Evolutionary conservation across 768 basidiomycete species (phyloP).

Genomic region (Lactarius pseudohatsudake): DNA sequence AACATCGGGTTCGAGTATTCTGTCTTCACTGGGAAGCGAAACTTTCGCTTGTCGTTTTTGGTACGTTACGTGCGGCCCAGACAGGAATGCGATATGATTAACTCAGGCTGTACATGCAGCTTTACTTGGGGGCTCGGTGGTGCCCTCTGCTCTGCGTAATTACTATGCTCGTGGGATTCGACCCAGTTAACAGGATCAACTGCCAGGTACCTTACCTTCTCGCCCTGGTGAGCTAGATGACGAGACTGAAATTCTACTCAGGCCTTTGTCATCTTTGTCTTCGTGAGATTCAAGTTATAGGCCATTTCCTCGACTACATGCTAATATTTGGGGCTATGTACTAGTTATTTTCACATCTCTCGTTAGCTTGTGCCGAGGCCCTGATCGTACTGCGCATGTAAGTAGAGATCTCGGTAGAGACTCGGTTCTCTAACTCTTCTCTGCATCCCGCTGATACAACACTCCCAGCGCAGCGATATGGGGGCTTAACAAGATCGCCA

Average conservation of each 20-base stretch:
- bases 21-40: background rate
- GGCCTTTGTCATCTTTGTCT: background rate
- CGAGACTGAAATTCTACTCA: background rate
- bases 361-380: constrained; percentile 11
- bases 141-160: background rate
- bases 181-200: background rate
- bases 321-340: background rate
- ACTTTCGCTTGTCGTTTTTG: background rate
- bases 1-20: background rate
- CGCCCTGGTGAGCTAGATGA: background rate
- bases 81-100: background rate
- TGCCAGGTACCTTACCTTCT: background rate
- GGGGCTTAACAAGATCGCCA: background rate
- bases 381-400: constrained; percentile 25
- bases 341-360: constrained; percentile 4
- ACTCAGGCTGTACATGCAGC: background rate
- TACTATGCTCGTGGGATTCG: background rate
- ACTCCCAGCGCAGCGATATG: constrained; percentile 14
- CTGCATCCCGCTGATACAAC: background rate
- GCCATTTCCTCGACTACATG: background rate
- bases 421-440: background rate
- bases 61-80: background rate
- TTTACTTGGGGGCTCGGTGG: background rate
- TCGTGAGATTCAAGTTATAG: background rate
- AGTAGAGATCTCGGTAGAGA: background rate